Percentiles rank a stretch among this genome's conserved stretches.
phyloP scores from a whole-genome alignment of 179 eudicot species.

The Monotropa hypopitys region DNA sequence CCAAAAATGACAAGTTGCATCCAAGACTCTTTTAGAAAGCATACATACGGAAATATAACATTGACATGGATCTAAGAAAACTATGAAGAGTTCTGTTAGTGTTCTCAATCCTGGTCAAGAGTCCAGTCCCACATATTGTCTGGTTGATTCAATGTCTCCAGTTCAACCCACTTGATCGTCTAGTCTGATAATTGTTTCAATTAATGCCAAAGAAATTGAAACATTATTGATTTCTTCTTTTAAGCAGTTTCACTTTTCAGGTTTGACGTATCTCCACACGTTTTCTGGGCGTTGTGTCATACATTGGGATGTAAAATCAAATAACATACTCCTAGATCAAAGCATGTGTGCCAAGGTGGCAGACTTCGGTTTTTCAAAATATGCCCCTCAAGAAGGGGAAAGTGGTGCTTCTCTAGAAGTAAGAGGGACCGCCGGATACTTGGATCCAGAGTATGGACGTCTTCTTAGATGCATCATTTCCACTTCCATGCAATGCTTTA shows the following conservation, averaged over 20 bases:
- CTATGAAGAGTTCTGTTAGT: not conserved
- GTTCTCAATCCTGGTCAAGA: not conserved
- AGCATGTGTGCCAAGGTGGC: constrained; percentile 55
- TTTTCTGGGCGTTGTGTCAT: constrained; percentile 36
- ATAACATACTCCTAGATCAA: constrained; percentile 49
- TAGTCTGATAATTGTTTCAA: not conserved
- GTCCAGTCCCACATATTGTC: not conserved
- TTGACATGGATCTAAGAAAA: not conserved
- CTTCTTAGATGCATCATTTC: not conserved
- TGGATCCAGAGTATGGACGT: constrained; percentile 41
- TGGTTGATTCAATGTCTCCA: not conserved
- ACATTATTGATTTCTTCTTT: not conserved
- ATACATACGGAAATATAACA: not conserved
- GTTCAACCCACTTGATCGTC: not conserved
- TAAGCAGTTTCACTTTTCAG: constrained; percentile 16
- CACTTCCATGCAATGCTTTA: not conserved
- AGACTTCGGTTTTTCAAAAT: constrained; percentile 50
- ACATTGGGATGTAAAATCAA: constrained; percentile 52
- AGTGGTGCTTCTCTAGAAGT: constrained; percentile 46
- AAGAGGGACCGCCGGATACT: constrained; percentile 51
- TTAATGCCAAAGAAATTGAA: not conserved
- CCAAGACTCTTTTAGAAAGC: not conserved
- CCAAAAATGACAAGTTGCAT: not conserved
- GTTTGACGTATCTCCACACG: constrained; percentile 40
- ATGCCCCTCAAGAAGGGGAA: constrained; percentile 57